Conservation (phyloP, 768 basidiomycete genomes). For the Amanita polypyramis region DNA sequence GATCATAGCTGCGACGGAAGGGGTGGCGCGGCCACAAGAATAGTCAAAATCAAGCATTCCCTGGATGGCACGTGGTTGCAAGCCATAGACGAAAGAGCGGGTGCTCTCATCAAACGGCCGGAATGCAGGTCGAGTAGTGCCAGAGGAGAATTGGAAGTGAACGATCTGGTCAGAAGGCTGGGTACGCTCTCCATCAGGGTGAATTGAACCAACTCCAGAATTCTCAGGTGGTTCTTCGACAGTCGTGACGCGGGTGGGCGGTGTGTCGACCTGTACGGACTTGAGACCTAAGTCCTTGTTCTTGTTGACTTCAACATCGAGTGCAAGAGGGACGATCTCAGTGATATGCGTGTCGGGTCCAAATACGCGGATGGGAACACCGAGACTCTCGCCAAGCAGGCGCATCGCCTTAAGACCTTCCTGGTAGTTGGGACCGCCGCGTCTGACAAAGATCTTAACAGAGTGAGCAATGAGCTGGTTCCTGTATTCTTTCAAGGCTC, state of each 20-base stretch:
- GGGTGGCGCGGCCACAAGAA: conserved; percentile 85
- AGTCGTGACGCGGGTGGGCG: conserved; percentile 26
- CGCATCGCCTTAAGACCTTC: conserved; percentile 97
- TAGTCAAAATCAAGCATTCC: conserved; percentile 97
- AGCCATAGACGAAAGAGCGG: conserved; percentile 96
- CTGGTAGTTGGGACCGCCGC: conserved; percentile 99
- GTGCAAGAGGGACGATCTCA: conserved; percentile 96
- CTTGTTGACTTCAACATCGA: conserved; percentile 64
- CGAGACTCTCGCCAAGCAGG: conserved; percentile 91
- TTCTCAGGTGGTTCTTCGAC: conserved; percentile 11
- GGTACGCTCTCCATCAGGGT: conserved; percentile 68
- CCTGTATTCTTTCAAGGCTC: conserved; percentile 90
- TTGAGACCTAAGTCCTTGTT: conserved; percentile 17
- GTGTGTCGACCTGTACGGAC: conserved; percentile 28
- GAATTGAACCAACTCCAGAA: conserved; percentile 58
- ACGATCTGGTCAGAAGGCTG: conserved; percentile 87
- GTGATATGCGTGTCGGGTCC: conserved; percentile 99
- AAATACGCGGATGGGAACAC: conserved; percentile 93
- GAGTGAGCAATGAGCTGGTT: conserved; percentile 68
- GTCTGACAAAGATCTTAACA: conserved; percentile 94
- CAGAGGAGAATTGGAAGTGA: conserved; percentile 53
- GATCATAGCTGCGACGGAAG: conserved; percentile 98
- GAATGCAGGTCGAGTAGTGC: conserved; percentile 58
- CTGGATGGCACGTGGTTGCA: conserved; percentile 98
- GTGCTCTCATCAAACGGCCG: conserved; percentile 89